Base-by-base conservation (phyloP, 169 alveolate species). In the Neospora caninum region DNA sequence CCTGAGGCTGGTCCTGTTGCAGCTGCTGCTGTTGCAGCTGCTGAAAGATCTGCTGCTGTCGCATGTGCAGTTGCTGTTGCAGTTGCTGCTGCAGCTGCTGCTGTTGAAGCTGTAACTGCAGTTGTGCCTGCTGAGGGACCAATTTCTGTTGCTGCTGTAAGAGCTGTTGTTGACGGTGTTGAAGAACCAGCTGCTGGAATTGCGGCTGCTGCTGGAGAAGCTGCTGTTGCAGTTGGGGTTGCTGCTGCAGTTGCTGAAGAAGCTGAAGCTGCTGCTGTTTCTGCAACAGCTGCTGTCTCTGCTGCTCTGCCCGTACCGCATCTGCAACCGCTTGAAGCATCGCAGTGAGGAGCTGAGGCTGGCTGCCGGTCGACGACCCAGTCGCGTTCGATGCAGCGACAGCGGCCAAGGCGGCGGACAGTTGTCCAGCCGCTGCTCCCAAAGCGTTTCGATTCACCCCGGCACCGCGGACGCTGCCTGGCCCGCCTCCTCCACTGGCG, bases 211-310 rank as follows among this genome's bases (percentile, higher is more conserved):
- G 84, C 43, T 73, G 84, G 18, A 20, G 84, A 2, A 34, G 84
- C 43, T 34, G 84, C 84, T 34, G 84, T 43, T 73, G 84, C 42
- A 34, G 84, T 36, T 31, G 84, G 39, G 22, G 84, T n/a, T 69
- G 80, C 84, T 31, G 84, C 43, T 34, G 84, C 84, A 34, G 84
- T 22, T 73, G 84, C 84, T 34, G 84, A 16, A 73, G 42, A 16
- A 34, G 84, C 84, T 34, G 42, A 31, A 34, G 84, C 84, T 73
- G 84, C n/a, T 73, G 84, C 84, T 73, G 84, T 22, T 73, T 73
- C 84, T 73, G 84, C 84, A 73, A 43, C 84, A 73, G 42, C 43
- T 73, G 84, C 43, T 73, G 84, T 73, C 84, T 31, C 84, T 73
- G 84, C 43, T 73, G 84, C 43, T 73, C 84, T 2, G 84, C 84